Evolutionary conservation across 2,329 filamentous ascomycete genomes (phyloP), one percentile per base, ranked within the genome.

Genomic region (Onygenales sp.): DNA sequence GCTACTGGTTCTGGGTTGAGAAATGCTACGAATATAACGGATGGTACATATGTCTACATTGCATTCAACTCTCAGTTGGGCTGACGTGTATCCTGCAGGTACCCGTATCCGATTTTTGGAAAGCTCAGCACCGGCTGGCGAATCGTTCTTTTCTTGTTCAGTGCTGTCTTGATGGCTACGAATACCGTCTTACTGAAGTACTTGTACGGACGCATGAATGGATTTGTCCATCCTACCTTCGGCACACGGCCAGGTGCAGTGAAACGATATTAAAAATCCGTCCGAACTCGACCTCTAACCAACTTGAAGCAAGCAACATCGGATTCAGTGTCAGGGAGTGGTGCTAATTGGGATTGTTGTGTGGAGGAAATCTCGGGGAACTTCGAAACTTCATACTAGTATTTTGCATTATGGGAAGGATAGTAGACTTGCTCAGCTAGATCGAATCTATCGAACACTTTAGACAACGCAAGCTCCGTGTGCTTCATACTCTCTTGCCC

Each of bases 41-140:
- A 52, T 84, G 77, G 67, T 83, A 17, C n/a, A 42, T 42, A 42
- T 42, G n/a, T 45, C 27, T 7, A 13, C 21, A n/a, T 44, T 27
- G 17, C 6, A 11, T 44, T 27, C 6, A 4, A 44, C 42, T 44
- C 17, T 11, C 8, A 34, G 3, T 13, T 6, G 36, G 9, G 11
- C 43, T 9, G n/a, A 17, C 45, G 36, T 32, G 45, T 47, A 47
- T 32, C 45, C 45, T 37, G 68, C 60, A 86, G 84, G 75, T 94
- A 95, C 61, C 89, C 90, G 0, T 95, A 96, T 67, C 90, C 91
- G 1, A 78, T 95, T 31, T 92, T 96, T 58, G 83, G 76, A 7
- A 66, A 87, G 44, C 72, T 94, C 42, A 77, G 75, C 49, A 86
- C 82, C 0, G 65, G 73, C 48, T 84, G 89, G 63, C 80, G 91